Base-by-base conservation (phyloP, 441 rosid species). In the Euphorbia schlechtendalii region DNA sequence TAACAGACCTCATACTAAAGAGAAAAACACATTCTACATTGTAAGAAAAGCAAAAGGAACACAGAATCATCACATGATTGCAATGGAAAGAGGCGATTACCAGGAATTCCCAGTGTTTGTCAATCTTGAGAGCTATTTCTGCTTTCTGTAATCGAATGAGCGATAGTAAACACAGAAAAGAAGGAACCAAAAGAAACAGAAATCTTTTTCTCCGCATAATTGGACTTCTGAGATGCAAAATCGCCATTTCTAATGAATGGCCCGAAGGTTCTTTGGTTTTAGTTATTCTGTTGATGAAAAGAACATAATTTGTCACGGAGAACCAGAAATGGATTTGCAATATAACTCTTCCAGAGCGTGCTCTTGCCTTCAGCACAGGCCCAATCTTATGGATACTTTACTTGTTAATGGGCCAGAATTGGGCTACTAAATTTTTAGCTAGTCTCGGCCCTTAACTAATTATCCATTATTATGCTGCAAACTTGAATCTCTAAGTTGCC, bases 91-190 rank as follows among this genome's bases (percentile, higher is more conserved):
- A 56, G 27, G 64, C n/a, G 48, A 30, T 69, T 83, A 86, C 91
- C 85, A 83, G 81, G 70, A 83, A 86, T 49, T 78, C 82, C 88
- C 88, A 86, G 73, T 77, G 88, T 52, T 70, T 64, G 38, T 11
- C 28, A 22, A 74, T 82, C 69, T 72, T 66, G 66, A 59, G 72
- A 68, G 53, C 67, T 84, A 81, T 78, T 63, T 72, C 54, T 40
- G 20, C 28, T 45, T 25, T 56, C 63, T 49, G 40, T 59, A 38
- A 32, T 61, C 32, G 30, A 32, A 40, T 34, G 52, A 46, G 53
- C 12, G 49, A 41, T 11, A 46, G 38, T 27, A 27, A 27, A 27
- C 30, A 27, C 30, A 27, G 2, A 27, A 27, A 27, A 27, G 4
- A 59, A 52, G 17, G 40, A 15, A 6, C 6, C 9, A 8, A 24